Percentiles rank a stretch among this genome's conserved stretches.
Conservation (phyloP, 768 basidiomycete genomes). For the Tricholoma terreum region DNA sequence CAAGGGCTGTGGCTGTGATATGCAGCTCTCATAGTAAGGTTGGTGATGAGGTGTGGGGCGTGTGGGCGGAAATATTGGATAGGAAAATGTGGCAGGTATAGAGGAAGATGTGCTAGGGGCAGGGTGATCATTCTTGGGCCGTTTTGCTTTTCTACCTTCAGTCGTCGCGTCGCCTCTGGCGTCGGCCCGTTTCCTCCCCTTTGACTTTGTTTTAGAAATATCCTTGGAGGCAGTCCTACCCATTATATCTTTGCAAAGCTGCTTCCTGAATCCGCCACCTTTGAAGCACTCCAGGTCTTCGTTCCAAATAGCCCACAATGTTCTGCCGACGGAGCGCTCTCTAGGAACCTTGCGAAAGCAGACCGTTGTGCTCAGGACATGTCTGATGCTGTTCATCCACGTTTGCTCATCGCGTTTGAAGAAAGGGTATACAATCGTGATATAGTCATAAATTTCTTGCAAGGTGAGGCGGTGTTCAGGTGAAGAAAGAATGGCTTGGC, state of each 20-base stretch:
- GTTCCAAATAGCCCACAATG: constrained; percentile 85
- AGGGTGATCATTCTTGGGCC: constrained; percentile 38
- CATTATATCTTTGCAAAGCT: constrained; percentile 47
- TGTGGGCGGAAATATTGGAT: constrained; percentile 48
- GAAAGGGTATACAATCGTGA: constrained; percentile 89
- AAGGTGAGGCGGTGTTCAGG: constrained; percentile 81
- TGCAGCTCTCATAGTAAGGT: constrained; percentile 66
- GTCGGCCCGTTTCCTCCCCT: constrained; percentile 34
- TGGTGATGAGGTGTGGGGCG: constrained; percentile 66
- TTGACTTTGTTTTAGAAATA: constrained; percentile 29
- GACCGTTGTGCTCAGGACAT: constrained; percentile 89
- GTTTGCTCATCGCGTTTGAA: constrained; percentile 92
- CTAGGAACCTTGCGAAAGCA: constrained; percentile 86
- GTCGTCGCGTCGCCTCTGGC: constrained; percentile 32
- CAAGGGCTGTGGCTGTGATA: constrained; percentile 34
- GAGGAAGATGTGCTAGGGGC: constrained; percentile 17
- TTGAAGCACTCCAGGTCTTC: constrained; percentile 81
- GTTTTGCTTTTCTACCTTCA: constrained; percentile 45
- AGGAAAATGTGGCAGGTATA: constrained; percentile 23
- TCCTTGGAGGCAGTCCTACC: constrained; percentile 36
- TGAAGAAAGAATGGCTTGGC: constrained; percentile 89
- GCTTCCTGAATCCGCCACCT: constrained; percentile 78
- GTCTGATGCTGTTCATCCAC: constrained; percentile 99
- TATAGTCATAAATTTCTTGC: constrained; percentile 96
- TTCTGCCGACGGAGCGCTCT: constrained; percentile 74